Base-by-base conservation (phyloP, 371 early-diverging fungal species). In the Apophysomyces elegans region DNA sequence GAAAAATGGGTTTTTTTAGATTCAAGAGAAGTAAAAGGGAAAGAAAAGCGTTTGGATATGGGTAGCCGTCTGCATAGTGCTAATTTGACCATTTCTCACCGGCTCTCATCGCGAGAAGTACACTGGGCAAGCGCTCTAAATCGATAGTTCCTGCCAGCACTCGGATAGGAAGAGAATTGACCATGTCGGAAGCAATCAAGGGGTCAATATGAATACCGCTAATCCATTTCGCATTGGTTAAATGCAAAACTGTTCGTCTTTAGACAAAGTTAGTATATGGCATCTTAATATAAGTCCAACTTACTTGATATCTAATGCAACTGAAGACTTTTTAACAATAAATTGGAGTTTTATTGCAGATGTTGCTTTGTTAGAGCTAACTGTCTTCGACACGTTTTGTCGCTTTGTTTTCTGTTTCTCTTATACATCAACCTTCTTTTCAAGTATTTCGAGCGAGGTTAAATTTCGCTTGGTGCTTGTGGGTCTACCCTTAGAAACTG, bases 111-210 rank as follows among this genome's bases (percentile, higher is more conserved):
- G 7, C 21, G 54, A n/a, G 32, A 9, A 50, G 21, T 50, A 26
- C 21, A 21, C 21, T 61, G 14, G 12, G 62, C 50, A 62, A 54
- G 5, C 13, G 50, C 39, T 32, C 62, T 26, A 16, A 44, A 62
- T n/a, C 54, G 56, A 12, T 54, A 62, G 7, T 41, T 37, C 9
- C 62, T 54, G 44, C 54, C 62, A 37, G 50, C 62, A 13, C 21
- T 18, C 21, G 21, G 54, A 21, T 50, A 32, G 6, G 32, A 7
- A 50, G 35, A 50, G 54, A 21, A 7, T 50, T 21, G 21, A 50
- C 11, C 21, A 21, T 50, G n/a, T 4, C 9, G 2, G 54, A 21
- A 21, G 21, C 9, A 21, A 50, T 50, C 21, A 18, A 21, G 4
- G 21, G 5, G 9, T 50, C 54, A 21, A 50, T 50, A 0, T 50